Percentiles rank a stretch among this genome's conserved stretches.
Evolutionary conservation across 345 rosid species (phyloP).

Genomic region (Arabidopsis suecica): DNA sequence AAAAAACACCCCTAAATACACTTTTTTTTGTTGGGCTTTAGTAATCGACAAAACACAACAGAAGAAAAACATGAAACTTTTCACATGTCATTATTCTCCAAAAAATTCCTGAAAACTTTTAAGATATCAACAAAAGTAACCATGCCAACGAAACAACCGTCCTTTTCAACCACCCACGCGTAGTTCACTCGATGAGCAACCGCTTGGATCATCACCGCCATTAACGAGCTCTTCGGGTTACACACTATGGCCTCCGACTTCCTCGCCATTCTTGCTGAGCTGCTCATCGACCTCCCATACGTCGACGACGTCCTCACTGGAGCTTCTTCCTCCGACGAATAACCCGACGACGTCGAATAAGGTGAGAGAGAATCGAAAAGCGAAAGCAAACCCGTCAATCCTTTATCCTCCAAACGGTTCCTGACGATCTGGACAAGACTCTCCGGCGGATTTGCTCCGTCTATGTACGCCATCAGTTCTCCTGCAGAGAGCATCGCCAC

Average conservation of each 20-base stretch:
- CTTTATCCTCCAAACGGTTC: slow-evolving; percentile 55
- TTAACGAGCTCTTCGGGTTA: slow-evolving; percentile 71
- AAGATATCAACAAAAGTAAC: slow-evolving; percentile 75
- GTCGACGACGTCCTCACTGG: slow-evolving; percentile 44
- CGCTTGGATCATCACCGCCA: slow-evolving; percentile 94
- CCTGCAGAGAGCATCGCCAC: slow-evolving; percentile 74
- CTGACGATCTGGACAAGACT: slow-evolving; percentile 63
- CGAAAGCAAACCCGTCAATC: slow-evolving; percentile 58
- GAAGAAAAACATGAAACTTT: neutral
- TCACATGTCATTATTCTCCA: slow-evolving; percentile 42
- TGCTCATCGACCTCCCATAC: slow-evolving; percentile 64
- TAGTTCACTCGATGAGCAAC: slow-evolving; percentile 77
- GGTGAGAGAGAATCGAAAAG: slow-evolving; percentile 46
- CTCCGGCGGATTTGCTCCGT: slow-evolving; percentile 84
- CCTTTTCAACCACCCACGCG: slow-evolving; percentile 86
- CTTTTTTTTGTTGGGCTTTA: neutral
- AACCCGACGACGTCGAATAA: slow-evolving; percentile 26
- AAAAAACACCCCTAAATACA: slow-evolving; percentile 15
- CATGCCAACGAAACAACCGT: slow-evolving; percentile 75
- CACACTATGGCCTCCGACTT: slow-evolving; percentile 83
- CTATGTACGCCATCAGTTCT: slow-evolving; percentile 84
- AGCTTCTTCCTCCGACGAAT: slow-evolving; percentile 75
- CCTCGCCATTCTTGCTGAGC: slow-evolving; percentile 76
- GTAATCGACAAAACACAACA: slow-evolving; percentile 8
- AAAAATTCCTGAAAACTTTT: slow-evolving; percentile 66